Evolutionary conservation across 306 rosid species (phyloP).

Genomic region (Malus sieversii): DNA sequence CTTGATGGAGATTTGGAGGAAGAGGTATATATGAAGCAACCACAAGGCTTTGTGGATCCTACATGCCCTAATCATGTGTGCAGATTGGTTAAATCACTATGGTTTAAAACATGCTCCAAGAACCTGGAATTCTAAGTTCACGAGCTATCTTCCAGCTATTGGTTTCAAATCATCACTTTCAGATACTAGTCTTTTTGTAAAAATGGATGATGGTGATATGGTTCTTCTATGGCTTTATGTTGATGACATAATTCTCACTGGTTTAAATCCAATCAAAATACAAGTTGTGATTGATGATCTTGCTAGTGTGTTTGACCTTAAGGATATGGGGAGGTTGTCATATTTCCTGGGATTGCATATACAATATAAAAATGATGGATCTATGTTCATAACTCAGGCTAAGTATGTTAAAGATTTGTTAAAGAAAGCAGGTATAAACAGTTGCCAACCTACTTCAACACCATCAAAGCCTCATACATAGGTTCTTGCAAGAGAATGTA

Average conservation of each 20-base stretch:
- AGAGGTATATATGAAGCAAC: neutral
- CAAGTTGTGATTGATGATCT: neutral
- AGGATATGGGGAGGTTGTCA: neutral
- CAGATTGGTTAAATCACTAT: neutral
- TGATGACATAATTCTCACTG: neutral
- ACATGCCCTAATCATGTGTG: neutral
- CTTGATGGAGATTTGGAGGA: neutral
- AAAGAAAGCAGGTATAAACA: neutral
- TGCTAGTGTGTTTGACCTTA: neutral
- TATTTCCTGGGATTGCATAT: no score
- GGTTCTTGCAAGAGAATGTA: neutral
- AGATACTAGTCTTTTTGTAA: neutral
- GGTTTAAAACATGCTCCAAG: neutral
- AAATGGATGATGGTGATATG: neutral
- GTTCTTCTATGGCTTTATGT: neutral
- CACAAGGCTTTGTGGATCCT: neutral
- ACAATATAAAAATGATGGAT: no score
- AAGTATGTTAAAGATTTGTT: neutral
- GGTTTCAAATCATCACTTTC: neutral
- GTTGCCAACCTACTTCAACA: neutral
- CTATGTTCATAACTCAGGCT: neutral
- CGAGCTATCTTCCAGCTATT: neutral
- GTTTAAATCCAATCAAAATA: neutral
- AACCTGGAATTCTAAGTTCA: neutral
- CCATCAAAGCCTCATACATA: neutral